Conservation (phyloP, 805 yeast genomes). For the Wickerhamiella occidentalis region DNA sequence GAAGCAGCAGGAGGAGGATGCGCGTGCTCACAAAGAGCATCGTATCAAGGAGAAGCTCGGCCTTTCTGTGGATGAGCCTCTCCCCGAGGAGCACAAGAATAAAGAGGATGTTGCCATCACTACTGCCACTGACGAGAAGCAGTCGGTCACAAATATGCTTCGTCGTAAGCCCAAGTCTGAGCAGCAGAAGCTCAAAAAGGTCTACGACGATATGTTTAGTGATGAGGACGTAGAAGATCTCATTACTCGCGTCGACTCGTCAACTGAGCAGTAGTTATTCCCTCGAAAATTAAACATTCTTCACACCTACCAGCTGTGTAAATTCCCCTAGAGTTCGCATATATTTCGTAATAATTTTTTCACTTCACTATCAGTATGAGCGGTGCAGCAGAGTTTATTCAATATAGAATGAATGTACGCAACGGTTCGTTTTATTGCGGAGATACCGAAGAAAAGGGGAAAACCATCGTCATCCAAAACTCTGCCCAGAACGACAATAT, state of each 20-base stretch:
- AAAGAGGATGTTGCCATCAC: background rate
- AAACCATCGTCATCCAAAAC: conserved; percentile 14
- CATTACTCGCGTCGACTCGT: conserved; percentile 13
- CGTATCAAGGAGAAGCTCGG: conserved; percentile 23
- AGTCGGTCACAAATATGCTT: conserved; percentile 13
- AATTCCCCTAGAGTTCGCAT: background rate
- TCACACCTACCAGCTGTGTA: background rate
- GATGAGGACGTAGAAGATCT: conserved; percentile 29
- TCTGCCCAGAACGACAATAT: conserved; percentile 44
- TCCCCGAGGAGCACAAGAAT: conserved; percentile 10
- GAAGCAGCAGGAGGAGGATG: conserved; percentile 21
- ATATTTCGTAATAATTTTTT: conserved; percentile 5
- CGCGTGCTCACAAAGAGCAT: conserved; percentile 20
- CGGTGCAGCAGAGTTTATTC: conserved; percentile 12
- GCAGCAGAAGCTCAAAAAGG: conserved; percentile 13
- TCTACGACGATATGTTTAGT: conserved; percentile 23
- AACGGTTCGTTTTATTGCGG: conserved; percentile 23
- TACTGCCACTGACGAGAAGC: conserved; percentile 11
- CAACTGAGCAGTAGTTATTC: conserved; percentile 2
- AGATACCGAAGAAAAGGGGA: conserved; percentile 15
- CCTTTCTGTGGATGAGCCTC: conserved; percentile 10
- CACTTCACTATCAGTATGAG: background rate
- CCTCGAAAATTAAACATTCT: background rate
- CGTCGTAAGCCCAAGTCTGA: conserved; percentile 14
- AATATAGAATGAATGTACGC: background rate